Evolutionary conservation across 306 rosid species (phyloP).

Genomic region (Quillaja saponaria): DNA sequence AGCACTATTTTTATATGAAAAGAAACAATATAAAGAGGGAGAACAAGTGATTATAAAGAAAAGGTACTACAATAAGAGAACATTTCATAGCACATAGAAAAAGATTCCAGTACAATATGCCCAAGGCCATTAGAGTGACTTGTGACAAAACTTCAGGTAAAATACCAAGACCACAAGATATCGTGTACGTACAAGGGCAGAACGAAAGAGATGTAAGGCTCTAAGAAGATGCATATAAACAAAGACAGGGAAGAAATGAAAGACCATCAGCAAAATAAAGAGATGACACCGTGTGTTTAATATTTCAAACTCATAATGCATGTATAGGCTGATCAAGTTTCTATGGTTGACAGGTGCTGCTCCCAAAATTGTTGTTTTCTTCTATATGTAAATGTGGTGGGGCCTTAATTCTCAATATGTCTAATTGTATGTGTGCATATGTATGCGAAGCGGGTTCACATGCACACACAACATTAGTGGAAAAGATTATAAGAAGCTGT

Average conservation of each 20-base stretch:
- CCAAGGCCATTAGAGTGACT: not conserved
- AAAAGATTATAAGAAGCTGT: not conserved
- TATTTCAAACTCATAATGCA: constrained; percentile 13
- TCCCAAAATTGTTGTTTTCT: constrained; percentile 4
- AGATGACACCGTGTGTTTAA: no score
- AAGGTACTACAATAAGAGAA: not conserved
- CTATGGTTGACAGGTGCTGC: not conserved
- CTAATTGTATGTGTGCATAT: not conserved
- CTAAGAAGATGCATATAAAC: no score
- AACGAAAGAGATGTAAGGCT: not conserved
- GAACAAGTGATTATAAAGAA: no score
- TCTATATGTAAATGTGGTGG: not conserved
- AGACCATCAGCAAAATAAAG: no score
- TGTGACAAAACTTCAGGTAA: no score
- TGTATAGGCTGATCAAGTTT: constrained; percentile 13
- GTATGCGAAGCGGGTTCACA: no score
- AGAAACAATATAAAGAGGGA: not conserved
- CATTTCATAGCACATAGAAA: not conserved
- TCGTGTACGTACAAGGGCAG: not conserved
- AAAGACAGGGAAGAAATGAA: no score
- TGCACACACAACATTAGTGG: constrained; percentile 6
- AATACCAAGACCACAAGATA: no score
- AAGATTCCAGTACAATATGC: not conserved
- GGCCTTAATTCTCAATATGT: not conserved
- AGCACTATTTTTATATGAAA: not conserved